Evolutionary conservation across 2,329 filamentous ascomycete genomes (phyloP).

Genomic region (Knufia petricola): DNA sequence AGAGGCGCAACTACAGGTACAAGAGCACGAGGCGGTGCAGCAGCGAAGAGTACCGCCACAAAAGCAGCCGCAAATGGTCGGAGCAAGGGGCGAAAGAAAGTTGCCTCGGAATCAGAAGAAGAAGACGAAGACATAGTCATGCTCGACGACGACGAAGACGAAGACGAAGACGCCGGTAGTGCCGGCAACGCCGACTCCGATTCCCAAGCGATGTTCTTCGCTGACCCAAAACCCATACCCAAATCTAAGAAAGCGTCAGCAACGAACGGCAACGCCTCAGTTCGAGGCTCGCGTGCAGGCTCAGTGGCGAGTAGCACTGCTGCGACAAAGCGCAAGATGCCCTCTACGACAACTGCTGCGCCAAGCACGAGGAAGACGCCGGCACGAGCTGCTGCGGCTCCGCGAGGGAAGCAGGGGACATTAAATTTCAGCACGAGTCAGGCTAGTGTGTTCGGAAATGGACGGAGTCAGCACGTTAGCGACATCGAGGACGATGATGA

Average conservation of each 20-base stretch:
- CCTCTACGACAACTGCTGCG: constrained; percentile 18
- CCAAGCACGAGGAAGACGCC: constrained; percentile 29
- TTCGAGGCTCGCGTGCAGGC: constrained; percentile 8
- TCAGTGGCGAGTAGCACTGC: constrained; percentile 8
- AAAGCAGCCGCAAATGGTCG: constrained; percentile 24
- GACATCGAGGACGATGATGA: constrained; percentile 26
- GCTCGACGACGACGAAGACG: constrained; percentile 28
- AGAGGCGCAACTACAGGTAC: constrained; percentile 31
- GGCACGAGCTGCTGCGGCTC: constrained; percentile 24
- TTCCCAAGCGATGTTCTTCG: constrained; percentile 23
- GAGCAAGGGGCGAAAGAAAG: constrained; percentile 19
- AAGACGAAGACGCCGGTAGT: constrained; percentile 14
- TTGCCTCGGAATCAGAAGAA: constrained; percentile 28
- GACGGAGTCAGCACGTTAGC: constrained; percentile 16
- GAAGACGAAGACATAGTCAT: constrained; percentile 33
- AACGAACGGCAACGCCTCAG: neutral
- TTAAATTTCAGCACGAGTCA: constrained; percentile 35
- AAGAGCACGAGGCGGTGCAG: constrained; percentile 15
- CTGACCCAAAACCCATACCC: constrained; percentile 13
- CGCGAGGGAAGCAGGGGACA: constrained; percentile 28
- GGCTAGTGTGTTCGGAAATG: constrained; percentile 20
- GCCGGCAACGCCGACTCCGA: constrained; percentile 13
- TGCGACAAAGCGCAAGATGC: constrained; percentile 15
- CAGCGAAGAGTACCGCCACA: constrained; percentile 26
- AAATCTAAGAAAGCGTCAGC: neutral